Percentiles rank a stretch among this genome's conserved stretches.
These are phyloP conservation scores for Globisporangium barbulae DNA, from an alignment of 352 stramenopile species.

Conservation along the genomic window DNA sequence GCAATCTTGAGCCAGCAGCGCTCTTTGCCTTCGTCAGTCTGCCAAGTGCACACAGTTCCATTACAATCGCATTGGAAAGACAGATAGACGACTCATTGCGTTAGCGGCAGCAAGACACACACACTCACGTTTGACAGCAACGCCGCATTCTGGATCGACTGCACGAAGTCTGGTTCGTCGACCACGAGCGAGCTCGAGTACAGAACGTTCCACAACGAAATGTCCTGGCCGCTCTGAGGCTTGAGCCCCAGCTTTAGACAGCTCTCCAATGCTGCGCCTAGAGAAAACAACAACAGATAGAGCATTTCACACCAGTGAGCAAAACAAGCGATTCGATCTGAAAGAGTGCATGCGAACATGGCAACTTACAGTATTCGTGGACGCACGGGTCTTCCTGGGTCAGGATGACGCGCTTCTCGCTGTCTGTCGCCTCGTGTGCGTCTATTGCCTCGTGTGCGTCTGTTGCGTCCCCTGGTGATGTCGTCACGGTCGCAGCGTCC, in stretches of 20 bases:
- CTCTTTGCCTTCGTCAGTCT: slow-evolving; percentile 64
- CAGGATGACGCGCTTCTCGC: slow-evolving; percentile 20
- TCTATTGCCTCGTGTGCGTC: slow-evolving; percentile 8
- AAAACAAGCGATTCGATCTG: not conserved
- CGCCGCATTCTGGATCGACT: slow-evolving; percentile 62
- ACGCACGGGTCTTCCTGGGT: slow-evolving; percentile 59
- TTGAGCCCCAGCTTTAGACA: slow-evolving; percentile 63
- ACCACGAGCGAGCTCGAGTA: slow-evolving; percentile 74
- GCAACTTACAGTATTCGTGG: slow-evolving; percentile 50
- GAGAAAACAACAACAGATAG: not conserved
- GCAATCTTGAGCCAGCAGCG: slow-evolving; percentile 79
- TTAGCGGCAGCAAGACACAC: not conserved
- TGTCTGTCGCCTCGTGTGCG: not conserved
- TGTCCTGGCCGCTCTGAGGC: slow-evolving; percentile 33
- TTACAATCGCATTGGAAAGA: not conserved
- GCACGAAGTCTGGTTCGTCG: slow-evolving; percentile 63
- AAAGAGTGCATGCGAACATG: not conserved
- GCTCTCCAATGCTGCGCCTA: slow-evolving; percentile 53
- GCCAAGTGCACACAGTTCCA: not conserved
- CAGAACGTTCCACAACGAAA: slow-evolving; percentile 72
- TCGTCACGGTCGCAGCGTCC: not conserved
- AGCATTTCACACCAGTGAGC: not conserved
- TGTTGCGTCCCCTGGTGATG: slow-evolving; percentile 5
- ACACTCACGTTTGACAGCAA: slow-evolving; percentile 59
- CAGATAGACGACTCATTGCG: not conserved